Evolutionary conservation across 768 basidiomycete species (phyloP).

Genomic region (Postia placenta): DNA sequence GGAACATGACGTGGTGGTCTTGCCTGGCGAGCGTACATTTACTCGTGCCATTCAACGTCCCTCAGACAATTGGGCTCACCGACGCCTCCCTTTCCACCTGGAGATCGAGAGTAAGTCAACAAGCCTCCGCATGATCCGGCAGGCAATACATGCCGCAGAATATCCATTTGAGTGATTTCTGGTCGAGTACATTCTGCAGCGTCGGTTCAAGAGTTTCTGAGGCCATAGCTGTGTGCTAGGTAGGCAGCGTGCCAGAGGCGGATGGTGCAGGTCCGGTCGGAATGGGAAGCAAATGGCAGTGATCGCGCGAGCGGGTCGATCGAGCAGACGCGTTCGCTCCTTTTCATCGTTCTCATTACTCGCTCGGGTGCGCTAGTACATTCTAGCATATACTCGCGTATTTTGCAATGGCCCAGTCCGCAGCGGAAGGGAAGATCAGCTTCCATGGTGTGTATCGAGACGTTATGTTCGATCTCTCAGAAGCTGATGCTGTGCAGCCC

Average conservation of each 20-base stretch:
- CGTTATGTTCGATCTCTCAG: neutral
- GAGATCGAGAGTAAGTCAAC: slow-evolving; percentile 4
- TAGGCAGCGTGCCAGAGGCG: too few relatives aligned
- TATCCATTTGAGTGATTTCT: slow-evolving; percentile 94
- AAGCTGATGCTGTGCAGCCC: slow-evolving; percentile 41
- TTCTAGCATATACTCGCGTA: slow-evolving; percentile 6
- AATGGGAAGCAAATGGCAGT: too few relatives aligned
- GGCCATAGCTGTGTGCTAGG: slow-evolving; percentile 41
- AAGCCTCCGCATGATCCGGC: slow-evolving; percentile 9
- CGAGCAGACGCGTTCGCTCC: too few relatives aligned
- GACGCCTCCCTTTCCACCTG: slow-evolving; percentile 98
- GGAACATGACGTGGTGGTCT: slow-evolving; percentile 97
- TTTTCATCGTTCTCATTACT: too few relatives aligned
- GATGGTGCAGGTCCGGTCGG: too few relatives aligned
- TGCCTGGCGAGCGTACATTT: slow-evolving; percentile 47
- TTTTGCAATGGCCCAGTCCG: slow-evolving; percentile 8
- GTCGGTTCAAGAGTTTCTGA: slow-evolving; percentile 73
- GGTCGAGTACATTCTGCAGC: slow-evolving; percentile 92
- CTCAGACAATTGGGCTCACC: slow-evolving; percentile 43
- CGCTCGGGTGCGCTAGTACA: too few relatives aligned
- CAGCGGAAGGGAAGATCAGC: slow-evolving; percentile 15
- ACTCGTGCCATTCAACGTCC: neutral
- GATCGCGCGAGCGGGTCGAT: neutral
- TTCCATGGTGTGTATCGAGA: slow-evolving; percentile 33
- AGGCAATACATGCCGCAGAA: slow-evolving; percentile 75